A percentile compares a stretch with the other conserved stretches of the same genome.
phyloP scores from a whole-genome alignment of 2,329 filamentous ascomycete genomes.

The Orbilia ellipsospora region DNA sequence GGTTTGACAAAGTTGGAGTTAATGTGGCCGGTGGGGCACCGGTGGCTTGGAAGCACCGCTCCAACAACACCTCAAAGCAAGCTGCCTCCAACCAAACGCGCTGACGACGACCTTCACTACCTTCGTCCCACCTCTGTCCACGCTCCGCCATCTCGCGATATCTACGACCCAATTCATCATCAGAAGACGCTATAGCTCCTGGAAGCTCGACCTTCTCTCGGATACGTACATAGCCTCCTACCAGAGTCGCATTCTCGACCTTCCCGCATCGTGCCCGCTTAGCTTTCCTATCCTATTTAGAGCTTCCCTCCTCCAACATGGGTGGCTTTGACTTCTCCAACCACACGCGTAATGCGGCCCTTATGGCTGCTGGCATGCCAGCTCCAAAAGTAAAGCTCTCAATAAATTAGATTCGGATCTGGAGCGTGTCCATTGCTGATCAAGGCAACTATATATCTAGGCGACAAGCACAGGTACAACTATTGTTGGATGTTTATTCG shows the following conservation, averaged over 20 bases:
- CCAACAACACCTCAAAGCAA: constrained; percentile 24
- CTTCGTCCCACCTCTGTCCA: constrained; percentile 35
- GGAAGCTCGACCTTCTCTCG: neutral
- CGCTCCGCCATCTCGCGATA: constrained; percentile 23
- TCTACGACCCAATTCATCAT: neutral
- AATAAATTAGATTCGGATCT: neutral
- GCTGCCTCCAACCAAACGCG: constrained; percentile 41
- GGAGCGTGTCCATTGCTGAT: neutral
- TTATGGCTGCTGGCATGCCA: constrained; percentile 92
- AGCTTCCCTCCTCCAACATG: constrained; percentile 71
- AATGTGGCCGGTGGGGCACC: constrained; percentile 19
- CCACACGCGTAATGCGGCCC: constrained; percentile 97
- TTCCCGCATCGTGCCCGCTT: neutral
- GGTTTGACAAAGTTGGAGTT: neutral
- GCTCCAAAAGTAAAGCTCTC: constrained; percentile 75
- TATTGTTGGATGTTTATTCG: constrained; percentile 96
- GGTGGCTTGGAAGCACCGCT: constrained; percentile 29
- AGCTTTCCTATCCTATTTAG: neutral
- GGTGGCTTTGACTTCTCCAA: constrained; percentile 99
- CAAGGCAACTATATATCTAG: constrained; percentile 7
- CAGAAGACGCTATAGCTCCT: neutral
- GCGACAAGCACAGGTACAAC: constrained; percentile 98
- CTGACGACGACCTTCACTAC: constrained; percentile 50
- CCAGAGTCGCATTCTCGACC: neutral
- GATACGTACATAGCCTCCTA: neutral